These are phyloP conservation scores for Monilinia aucupariae DNA, from an alignment of 2,329 filamentous ascomycete species.

Conservation along the genomic window DNA sequence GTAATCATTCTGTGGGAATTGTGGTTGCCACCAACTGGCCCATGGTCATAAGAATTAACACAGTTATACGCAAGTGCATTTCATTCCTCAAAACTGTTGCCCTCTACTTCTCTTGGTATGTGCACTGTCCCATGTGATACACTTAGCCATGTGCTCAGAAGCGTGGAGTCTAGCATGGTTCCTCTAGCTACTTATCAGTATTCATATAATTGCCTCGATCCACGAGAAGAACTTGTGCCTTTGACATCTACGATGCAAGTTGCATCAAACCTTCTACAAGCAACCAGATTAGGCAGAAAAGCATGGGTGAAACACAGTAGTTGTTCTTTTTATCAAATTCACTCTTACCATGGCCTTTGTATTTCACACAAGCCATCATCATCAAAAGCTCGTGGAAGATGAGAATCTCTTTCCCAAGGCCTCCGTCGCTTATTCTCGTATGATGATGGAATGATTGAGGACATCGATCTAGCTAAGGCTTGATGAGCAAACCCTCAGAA, in stretches of 20 bases:
- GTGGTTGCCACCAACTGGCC: not conserved
- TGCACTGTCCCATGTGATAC: not conserved
- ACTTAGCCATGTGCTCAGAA: not conserved
- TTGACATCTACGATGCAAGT: not conserved
- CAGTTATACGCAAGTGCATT: not conserved
- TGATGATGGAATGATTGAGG: not conserved
- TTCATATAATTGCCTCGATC: not conserved
- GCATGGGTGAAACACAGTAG: not conserved
- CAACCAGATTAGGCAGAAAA: not conserved
- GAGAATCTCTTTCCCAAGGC: no score
- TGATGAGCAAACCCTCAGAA: not conserved
- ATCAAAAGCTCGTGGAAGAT: no score
- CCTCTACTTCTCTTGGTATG: not conserved
- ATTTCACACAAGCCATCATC: not conserved
- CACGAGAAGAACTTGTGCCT: not conserved
- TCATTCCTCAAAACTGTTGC: not conserved
- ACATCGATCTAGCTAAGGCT: not conserved
- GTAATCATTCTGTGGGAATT: not conserved
- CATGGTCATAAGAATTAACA: not conserved
- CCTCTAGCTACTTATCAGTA: not conserved
- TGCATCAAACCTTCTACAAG: not conserved
- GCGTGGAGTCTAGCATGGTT: not conserved
- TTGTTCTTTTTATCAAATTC: not conserved
- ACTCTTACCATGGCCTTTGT: not conserved
- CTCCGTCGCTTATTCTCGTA: not conserved